Conservation (phyloP, 352 stramenopile genomes). For the Pythium chondricola region DNA sequence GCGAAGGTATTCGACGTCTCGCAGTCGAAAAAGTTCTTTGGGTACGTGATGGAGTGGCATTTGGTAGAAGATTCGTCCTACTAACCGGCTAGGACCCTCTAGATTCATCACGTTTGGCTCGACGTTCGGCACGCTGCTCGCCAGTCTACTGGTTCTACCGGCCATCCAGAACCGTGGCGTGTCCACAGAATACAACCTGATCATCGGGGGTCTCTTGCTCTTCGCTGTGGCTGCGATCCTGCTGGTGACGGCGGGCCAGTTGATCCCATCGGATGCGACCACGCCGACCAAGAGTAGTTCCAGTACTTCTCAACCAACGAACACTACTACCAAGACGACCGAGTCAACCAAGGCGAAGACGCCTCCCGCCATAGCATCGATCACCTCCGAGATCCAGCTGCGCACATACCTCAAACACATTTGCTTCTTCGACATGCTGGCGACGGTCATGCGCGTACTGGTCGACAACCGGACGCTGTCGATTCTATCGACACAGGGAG, state of each 20-base stretch:
- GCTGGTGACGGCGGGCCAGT: conserved; percentile 39
- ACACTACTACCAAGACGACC: background rate
- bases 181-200: conserved; percentile 66
- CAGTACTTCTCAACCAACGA: background rate
- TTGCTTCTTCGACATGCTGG: conserved; percentile 83
- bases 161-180: conserved; percentile 38
- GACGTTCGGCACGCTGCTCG: conserved; percentile 68
- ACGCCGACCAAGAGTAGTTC: background rate
- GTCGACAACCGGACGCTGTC: conserved; percentile 80
- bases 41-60: conserved; percentile 16
- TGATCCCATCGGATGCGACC: conserved; percentile 9
- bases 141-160: conserved; percentile 68
- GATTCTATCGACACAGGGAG: conserved; percentile 57
- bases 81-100: too few relatives aligned
- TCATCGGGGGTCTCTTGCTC: conserved; percentile 46
- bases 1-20: conserved; percentile 74
- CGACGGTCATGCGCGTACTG: conserved; percentile 70
- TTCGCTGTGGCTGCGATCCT: conserved; percentile 56
- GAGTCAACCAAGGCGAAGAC: too few relatives aligned
- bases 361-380: conserved; percentile 6
- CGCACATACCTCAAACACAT: conserved; percentile 82
- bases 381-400: conserved; percentile 57
- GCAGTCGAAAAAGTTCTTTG: conserved; percentile 83
- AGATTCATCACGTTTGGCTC: conserved; percentile 81
- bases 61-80: background rate